These are phyloP conservation scores for Phytophthora capsici DNA, from an alignment of 352 stramenopile genomes.

Conservation along the genomic window DNA sequence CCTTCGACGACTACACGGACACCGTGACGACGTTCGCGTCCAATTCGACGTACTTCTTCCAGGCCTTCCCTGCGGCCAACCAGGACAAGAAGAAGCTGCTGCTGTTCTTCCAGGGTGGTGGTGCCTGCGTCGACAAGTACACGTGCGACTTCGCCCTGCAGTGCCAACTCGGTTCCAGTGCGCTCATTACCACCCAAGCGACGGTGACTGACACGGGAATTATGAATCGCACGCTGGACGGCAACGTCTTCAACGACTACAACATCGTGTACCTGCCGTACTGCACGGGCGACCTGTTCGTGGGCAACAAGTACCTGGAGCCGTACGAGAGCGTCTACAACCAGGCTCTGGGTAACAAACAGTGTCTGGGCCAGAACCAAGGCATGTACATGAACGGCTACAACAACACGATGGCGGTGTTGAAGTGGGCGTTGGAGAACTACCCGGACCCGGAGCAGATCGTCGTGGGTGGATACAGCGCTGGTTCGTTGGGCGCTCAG, in stretches of 20 bases:
- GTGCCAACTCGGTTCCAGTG: slow-evolving; percentile 39
- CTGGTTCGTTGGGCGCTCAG: slow-evolving; percentile 54
- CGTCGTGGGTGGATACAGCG: slow-evolving; percentile 56
- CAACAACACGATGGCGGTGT: slow-evolving; percentile 61
- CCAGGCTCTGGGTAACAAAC: slow-evolving; percentile 38
- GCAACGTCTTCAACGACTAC: slow-evolving; percentile 69
- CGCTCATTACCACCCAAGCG: slow-evolving; percentile 50
- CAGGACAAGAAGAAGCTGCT: slow-evolving; percentile 61
- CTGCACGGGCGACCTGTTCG: slow-evolving; percentile 68
- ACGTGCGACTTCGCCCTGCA: slow-evolving; percentile 64
- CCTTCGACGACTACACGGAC: slow-evolving; percentile 48
- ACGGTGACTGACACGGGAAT: slow-evolving; percentile 46
- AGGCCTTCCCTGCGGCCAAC: slow-evolving; percentile 48
- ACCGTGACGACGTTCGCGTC: slow-evolving; percentile 34
- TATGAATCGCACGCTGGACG: slow-evolving; percentile 48
- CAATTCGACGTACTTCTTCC: slow-evolving; percentile 59
- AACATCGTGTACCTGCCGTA: slow-evolving; percentile 75
- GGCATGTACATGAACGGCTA: slow-evolving; percentile 61
- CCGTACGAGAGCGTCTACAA: slow-evolving; percentile 36
- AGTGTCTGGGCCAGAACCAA: slow-evolving; percentile 43
- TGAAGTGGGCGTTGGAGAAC: slow-evolving; percentile 64
- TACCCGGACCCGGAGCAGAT: slow-evolving; percentile 58
- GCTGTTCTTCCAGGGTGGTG: slow-evolving; percentile 64
- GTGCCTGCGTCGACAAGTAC: slow-evolving; percentile 56
- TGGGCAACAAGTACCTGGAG: slow-evolving; percentile 43